Evolutionary conservation across 345 rosid genomes (phyloP).

Genomic region (Orychophragmus violaceus): DNA sequence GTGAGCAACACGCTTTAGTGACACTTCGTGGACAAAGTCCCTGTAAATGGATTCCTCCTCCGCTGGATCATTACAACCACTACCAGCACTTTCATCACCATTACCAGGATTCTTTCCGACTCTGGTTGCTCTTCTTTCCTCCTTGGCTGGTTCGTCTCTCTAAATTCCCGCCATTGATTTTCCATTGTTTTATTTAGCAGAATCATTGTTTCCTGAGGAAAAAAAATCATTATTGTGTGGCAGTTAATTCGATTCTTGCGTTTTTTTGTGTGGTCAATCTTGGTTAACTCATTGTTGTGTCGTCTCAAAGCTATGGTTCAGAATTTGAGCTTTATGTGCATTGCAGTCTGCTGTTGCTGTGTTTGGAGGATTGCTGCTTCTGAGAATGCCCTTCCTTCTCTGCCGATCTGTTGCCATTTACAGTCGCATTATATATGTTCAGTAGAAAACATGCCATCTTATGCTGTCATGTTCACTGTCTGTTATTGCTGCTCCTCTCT

Average conservation of each 20-base stretch:
- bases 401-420: slow-evolving; percentile 2
- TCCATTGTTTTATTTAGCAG: too few species aligned
- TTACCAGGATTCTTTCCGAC: slow-evolving; percentile 40
- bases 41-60: slow-evolving; percentile 35
- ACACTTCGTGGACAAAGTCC: slow-evolving; percentile 2
- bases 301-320: slow-evolving; percentile 1
- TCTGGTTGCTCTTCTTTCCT: slow-evolving; percentile 53
- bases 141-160: slow-evolving; percentile 57
- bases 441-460: not conserved
- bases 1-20: not conserved
- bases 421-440: not conserved
- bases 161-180: not conserved
- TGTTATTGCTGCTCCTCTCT: not conserved
- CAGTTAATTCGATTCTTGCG: not conserved
- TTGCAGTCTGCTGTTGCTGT: slow-evolving; percentile 45
- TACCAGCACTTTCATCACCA: slow-evolving; percentile 47
- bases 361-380: slow-evolving; percentile 46
- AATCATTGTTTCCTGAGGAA: not conserved
- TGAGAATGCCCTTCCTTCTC: not conserved
- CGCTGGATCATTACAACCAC: slow-evolving; percentile 35
- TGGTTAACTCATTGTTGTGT: not conserved
- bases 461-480: not conserved
- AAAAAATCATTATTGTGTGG: not conserved
- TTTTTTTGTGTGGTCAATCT: not conserved
- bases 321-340: not conserved